Conservation (phyloP, 192 early-diverging fungal species). For the Phlyctochytrium arcticum region DNA sequence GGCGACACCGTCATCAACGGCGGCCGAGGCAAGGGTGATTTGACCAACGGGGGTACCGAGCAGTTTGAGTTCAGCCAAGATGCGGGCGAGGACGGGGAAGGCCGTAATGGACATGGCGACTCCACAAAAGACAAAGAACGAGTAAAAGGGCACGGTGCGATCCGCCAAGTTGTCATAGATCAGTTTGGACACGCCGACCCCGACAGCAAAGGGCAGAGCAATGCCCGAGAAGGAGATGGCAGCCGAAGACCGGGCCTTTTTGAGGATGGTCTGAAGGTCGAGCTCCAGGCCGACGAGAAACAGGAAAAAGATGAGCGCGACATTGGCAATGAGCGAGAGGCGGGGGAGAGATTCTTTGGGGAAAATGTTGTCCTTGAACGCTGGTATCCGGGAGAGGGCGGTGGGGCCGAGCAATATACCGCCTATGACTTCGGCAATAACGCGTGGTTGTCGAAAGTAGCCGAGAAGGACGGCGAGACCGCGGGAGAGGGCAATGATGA, state of each 20-base stretch:
- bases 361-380: constrained; percentile 69
- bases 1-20: constrained; percentile 81
- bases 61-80: constrained; percentile 83
- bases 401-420: constrained; percentile 89
- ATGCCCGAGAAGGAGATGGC: constrained; percentile 78
- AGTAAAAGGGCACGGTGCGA: constrained; percentile 24
- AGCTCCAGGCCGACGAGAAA: constrained; percentile 60
- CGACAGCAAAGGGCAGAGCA: constrained; percentile 72
- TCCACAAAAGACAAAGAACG: constrained; percentile 80
- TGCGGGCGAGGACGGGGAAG: constrained; percentile 93
- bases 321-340: constrained; percentile 74
- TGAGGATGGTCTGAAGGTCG: constrained; percentile 28
- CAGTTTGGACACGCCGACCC: constrained; percentile 59
- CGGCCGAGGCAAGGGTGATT: constrained; percentile 78
- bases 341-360: constrained; percentile 62
- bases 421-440: constrained; percentile 89
- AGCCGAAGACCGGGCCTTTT: constrained; percentile 23
- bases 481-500: constrained; percentile 63
- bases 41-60: constrained; percentile 75
- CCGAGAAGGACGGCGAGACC: constrained; percentile 58
- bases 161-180: constrained; percentile 35
- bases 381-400: constrained; percentile 69
- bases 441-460: constrained; percentile 71
- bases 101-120: constrained; percentile 93
- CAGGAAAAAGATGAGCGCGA: constrained; percentile 86